Percentiles rank a stretch among this genome's conserved stretches.
Evolutionary conservation across 768 basidiomycete species (phyloP).

Genomic region (Hygrophorus pudorinus): DNA sequence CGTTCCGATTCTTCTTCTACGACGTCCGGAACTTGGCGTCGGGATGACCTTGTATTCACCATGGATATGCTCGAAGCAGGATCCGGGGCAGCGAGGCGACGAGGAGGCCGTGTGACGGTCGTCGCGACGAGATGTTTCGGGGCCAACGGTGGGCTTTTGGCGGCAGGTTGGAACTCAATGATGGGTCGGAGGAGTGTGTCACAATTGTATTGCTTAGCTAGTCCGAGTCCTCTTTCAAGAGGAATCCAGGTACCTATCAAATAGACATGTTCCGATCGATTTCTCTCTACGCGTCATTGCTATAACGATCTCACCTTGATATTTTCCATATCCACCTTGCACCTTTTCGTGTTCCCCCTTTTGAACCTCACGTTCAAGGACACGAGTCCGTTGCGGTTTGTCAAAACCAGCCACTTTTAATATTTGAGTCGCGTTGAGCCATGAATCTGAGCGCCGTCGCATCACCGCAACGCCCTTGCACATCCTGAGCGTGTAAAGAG

Average conservation of each 20-base stretch:
- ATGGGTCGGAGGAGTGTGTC: slow-evolving; percentile 82
- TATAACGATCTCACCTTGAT: slow-evolving; percentile 65
- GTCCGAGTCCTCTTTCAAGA: slow-evolving; percentile 73
- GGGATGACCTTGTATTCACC: slow-evolving; percentile 52
- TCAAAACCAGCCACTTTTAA: slow-evolving; percentile 99
- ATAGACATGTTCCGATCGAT: slow-evolving; percentile 5
- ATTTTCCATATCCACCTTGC: slow-evolving; percentile 98
- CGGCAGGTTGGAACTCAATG: slow-evolving; percentile 85
- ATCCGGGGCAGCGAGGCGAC: slow-evolving; percentile 33
- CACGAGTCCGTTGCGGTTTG: slow-evolving; percentile 95
- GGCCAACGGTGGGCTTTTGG: slow-evolving; percentile 87
- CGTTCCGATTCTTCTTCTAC: slow-evolving; percentile 51
- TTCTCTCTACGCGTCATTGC: slow-evolving; percentile 6
- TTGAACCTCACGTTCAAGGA: slow-evolving; percentile 95
- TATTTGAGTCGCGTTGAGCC: slow-evolving; percentile 99
- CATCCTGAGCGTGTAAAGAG: slow-evolving; percentile 57
- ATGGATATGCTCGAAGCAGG: slow-evolving; percentile 22
- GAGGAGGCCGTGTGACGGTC: slow-evolving; percentile 40
- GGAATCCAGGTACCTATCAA: slow-evolving; percentile 94
- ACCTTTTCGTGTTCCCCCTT: slow-evolving; percentile 99
- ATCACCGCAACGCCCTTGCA: slow-evolving; percentile 95
- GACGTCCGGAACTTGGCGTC: slow-evolving; percentile 37
- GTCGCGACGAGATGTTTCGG: slow-evolving; percentile 90
- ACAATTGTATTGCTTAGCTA: slow-evolving; percentile 92
- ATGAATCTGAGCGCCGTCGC: slow-evolving; percentile 91